Evolutionary conservation across 139 green algal genomes (phyloP).

Genomic region (Chlamydomonas sphaeroides): DNA sequence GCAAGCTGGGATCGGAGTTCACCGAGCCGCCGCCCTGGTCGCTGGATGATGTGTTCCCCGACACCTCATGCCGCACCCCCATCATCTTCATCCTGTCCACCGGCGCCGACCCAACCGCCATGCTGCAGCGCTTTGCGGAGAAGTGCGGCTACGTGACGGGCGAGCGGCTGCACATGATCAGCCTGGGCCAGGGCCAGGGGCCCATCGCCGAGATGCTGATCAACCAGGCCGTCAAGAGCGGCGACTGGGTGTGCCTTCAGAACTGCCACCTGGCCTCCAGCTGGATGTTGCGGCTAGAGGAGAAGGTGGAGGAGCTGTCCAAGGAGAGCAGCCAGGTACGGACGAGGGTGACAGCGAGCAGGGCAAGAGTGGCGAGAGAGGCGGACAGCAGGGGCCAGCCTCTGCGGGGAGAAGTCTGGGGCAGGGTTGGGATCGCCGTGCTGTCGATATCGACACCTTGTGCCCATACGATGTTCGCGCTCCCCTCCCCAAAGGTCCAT

Average conservation of each 20-base stretch:
- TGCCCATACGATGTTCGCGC: too few species aligned
- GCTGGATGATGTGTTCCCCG: slow-evolving; percentile 83
- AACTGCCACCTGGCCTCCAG: slow-evolving; percentile 91
- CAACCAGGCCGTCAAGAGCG: slow-evolving; percentile 63
- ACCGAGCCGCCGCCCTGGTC: slow-evolving; percentile 80
- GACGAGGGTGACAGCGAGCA: too few species aligned
- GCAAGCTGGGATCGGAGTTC: slow-evolving; percentile 75
- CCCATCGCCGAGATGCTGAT: slow-evolving; percentile 78
- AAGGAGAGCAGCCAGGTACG: slow-evolving; percentile 24
- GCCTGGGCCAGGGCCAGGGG: slow-evolving; percentile 87
- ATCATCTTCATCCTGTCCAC: slow-evolving; percentile 90
- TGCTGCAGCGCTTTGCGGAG: slow-evolving; percentile 84
- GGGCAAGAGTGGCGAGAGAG: too few species aligned
- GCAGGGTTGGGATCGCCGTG: too few species aligned
- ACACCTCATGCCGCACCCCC: slow-evolving; percentile 74
- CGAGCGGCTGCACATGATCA: slow-evolving; percentile 83
- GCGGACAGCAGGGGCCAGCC: too few species aligned
- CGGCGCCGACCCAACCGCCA: slow-evolving; percentile 83
- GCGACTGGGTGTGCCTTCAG: slow-evolving; percentile 92
- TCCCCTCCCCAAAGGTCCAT: too few species aligned
- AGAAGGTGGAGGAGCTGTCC: slow-evolving; percentile 61
- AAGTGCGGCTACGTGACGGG: slow-evolving; percentile 65
- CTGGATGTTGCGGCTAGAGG: slow-evolving; percentile 84
- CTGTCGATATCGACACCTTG: too few species aligned
- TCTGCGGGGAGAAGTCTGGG: too few species aligned